Evolutionary conservation across 192 early-diverging fungal species (phyloP).

Genomic region (Glomus cerebriforme): DNA sequence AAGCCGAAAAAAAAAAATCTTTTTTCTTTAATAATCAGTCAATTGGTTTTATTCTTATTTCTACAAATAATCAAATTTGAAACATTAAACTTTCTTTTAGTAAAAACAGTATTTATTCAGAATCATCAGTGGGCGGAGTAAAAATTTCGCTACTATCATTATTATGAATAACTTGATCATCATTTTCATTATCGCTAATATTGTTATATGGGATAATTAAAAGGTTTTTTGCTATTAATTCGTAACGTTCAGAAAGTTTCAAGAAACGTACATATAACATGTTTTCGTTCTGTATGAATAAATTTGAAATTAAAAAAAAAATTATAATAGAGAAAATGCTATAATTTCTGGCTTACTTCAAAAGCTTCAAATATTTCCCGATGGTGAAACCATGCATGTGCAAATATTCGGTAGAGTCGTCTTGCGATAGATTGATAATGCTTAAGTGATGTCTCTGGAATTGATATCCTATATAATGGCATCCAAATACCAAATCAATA

Average conservation of each 20-base stretch:
- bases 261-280: slow-evolving; percentile 75
- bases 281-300: slow-evolving; percentile 62
- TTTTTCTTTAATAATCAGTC: too few relatives aligned
- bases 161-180: not conserved
- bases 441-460: slow-evolving; percentile 75
- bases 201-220: slow-evolving; percentile 64
- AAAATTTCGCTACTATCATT: not conserved
- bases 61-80: too few relatives aligned
- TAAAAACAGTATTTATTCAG: too few relatives aligned
- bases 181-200: not conserved
- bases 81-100: too few relatives aligned
- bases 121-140: too few relatives aligned
- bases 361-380: slow-evolving; percentile 84
- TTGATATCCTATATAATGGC: slow-evolving; percentile 48
- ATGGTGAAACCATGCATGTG: slow-evolving; percentile 94
- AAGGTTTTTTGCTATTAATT: slow-evolving; percentile 66
- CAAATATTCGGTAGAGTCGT: slow-evolving; percentile 96
- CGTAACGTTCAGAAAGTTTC: slow-evolving; percentile 60
- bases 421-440: slow-evolving; percentile 86
- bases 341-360: slow-evolving; percentile 54
- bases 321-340: not conserved
- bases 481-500: not conserved
- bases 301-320: not conserved
- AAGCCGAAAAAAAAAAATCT: too few relatives aligned
- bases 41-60: too few relatives aligned